phyloP scores from a whole-genome alignment of 768 basidiomycete species.

The Termitomyces sp. region DNA sequence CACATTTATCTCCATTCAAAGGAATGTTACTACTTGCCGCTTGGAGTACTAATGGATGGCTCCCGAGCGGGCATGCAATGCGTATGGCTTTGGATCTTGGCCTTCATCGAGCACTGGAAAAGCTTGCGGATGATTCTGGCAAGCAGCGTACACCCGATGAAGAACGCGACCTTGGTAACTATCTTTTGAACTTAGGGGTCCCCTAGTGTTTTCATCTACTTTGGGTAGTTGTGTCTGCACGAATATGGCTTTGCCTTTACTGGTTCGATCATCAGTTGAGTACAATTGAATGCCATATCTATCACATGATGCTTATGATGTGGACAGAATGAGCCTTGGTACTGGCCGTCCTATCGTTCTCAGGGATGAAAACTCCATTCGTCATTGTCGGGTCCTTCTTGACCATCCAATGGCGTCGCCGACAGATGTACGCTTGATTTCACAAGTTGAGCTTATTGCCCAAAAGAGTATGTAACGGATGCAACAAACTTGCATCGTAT shows the following conservation, averaged over 20 bases:
- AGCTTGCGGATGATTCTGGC: slow-evolving; percentile 71
- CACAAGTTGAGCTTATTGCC: slow-evolving; percentile 83
- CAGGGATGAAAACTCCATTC: slow-evolving; percentile 83
- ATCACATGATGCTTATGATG: slow-evolving; percentile 5
- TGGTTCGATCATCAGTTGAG: slow-evolving; percentile 94
- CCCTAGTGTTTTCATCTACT: background rate
- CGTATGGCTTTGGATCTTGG: slow-evolving; percentile 94
- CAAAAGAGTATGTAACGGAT: slow-evolving; percentile 67
- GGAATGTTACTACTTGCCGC: slow-evolving; percentile 90
- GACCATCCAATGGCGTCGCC: slow-evolving; percentile 82
- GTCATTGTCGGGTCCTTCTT: slow-evolving; percentile 77
- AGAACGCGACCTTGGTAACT: slow-evolving; percentile 78
- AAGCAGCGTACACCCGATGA: slow-evolving; percentile 72
- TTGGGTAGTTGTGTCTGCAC: slow-evolving; percentile 73
- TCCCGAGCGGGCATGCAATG: slow-evolving; percentile 93
- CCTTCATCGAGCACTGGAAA: slow-evolving; percentile 87
- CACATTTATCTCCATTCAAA: slow-evolving; percentile 22
- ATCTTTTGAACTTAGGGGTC: background rate
- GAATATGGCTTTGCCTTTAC: slow-evolving; percentile 92
- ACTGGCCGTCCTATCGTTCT: slow-evolving; percentile 88
- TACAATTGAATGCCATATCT: slow-evolving; percentile 11
- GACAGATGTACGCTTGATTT: slow-evolving; percentile 85
- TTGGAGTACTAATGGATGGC: slow-evolving; percentile 93
- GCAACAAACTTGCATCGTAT: background rate
- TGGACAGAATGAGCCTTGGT: slow-evolving; percentile 76